Evolutionary conservation across 2,329 filamentous ascomycete species (phyloP).

Genomic region (Cordyceps cicadae): DNA sequence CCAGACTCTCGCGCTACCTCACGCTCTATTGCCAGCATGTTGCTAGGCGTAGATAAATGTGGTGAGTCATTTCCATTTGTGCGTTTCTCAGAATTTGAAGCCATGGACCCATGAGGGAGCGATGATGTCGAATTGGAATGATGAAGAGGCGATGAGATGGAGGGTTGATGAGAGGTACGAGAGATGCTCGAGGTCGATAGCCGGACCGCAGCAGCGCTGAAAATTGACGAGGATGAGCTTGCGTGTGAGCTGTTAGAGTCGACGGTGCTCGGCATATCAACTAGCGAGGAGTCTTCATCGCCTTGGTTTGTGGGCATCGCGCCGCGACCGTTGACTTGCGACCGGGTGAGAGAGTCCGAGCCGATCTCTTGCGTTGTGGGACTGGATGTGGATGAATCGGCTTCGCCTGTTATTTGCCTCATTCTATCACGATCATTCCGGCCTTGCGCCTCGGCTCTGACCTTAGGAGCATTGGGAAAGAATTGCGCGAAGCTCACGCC

Average conservation of each 20-base stretch:
- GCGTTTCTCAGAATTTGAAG: neutral
- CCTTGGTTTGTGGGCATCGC: constrained; percentile 33
- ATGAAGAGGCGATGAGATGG: constrained; percentile 26
- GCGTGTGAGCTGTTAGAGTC: constrained; percentile 65
- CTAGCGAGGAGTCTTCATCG: constrained; percentile 50
- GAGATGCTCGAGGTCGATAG: constrained; percentile 34
- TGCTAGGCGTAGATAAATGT: neutral
- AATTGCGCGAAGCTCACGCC: constrained; percentile 77
- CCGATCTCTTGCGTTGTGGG: constrained; percentile 19
- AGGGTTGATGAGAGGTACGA: neutral
- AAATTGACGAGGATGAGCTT: constrained; percentile 63
- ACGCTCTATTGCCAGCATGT: neutral
- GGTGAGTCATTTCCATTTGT: neutral
- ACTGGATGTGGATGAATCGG: constrained; percentile 19
- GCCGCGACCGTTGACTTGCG: constrained; percentile 18
- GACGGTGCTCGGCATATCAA: constrained; percentile 61
- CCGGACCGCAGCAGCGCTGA: constrained; percentile 44
- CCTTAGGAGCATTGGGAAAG: constrained; percentile 69
- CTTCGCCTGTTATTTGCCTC: constrained; percentile 19
- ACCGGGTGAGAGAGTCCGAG: neutral
- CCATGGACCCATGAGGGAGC: neutral
- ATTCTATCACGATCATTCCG: constrained; percentile 26
- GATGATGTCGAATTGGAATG: constrained; percentile 17
- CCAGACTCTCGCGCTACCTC: constrained; percentile 47
- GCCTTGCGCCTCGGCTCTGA: constrained; percentile 40